These are phyloP conservation scores for Xylaria flabelliformis DNA, from an alignment of 495 filamentous ascomycete genomes.

Conservation along the genomic window DNA sequence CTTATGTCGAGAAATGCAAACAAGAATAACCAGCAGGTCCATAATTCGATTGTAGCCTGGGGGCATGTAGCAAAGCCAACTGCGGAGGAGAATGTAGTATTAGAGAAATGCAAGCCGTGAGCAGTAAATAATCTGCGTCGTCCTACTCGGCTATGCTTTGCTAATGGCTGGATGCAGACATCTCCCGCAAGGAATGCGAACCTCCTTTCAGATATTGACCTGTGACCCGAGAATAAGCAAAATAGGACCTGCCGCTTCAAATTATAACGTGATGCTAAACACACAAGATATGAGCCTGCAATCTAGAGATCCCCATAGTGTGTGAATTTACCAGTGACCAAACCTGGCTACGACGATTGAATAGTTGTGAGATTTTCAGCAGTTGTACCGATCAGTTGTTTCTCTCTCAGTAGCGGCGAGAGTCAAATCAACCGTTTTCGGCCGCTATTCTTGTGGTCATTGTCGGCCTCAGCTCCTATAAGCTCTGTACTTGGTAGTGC, in stretches of 20 bases:
- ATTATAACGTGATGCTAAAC: not conserved
- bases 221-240: not conserved
- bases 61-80: not conserved
- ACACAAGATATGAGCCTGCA: not conserved
- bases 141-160: not conserved
- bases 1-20: slow-evolving; percentile 11
- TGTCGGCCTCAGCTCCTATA: not conserved
- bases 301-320: not conserved
- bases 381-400: not conserved
- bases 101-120: slow-evolving; percentile 12
- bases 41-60: slow-evolving; percentile 6
- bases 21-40: not conserved
- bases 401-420: not conserved
- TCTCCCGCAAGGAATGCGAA: not conserved
- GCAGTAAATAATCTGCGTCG: not conserved
- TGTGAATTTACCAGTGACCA: not conserved
- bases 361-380: not conserved
- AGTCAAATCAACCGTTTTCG: not conserved
- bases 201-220: not conserved
- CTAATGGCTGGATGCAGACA: too few species aligned
- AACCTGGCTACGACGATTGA: not conserved
- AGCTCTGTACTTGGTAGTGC: not conserved
- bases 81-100: not conserved
- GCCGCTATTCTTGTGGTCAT: not conserved
- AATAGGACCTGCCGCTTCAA: not conserved